Evolutionary conservation across 176 grass and related monocot genomes (phyloP).

Genomic region (Cenchrus americanus): DNA sequence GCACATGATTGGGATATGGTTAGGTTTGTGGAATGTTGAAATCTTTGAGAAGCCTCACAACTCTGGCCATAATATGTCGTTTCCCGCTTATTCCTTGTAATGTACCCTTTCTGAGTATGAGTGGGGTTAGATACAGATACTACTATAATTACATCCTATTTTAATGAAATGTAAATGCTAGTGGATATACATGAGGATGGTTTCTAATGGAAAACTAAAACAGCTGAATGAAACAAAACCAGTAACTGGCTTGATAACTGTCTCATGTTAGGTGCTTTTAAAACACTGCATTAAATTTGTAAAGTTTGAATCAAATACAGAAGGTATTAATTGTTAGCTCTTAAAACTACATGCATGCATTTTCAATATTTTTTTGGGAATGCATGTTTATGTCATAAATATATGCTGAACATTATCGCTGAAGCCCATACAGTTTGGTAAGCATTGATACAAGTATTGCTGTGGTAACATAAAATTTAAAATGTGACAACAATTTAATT

Average conservation of each 20-base stretch:
- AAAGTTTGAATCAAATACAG: neutral
- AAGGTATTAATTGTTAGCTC: neutral
- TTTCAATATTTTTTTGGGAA: neutral
- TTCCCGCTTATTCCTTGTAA: no score
- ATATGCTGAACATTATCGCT: neutral
- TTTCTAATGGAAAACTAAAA: neutral
- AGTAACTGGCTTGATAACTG: neutral
- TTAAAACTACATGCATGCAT: neutral
- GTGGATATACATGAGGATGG: no score
- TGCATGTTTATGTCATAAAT: neutral
- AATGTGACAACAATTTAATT: neutral
- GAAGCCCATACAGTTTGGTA: neutral
- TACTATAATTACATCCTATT: neutral
- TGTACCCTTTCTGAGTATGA: no score
- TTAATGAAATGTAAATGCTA: neutral
- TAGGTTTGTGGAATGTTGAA: no score
- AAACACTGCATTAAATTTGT: neutral
- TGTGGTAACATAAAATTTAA: neutral
- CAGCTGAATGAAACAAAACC: neutral
- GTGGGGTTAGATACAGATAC: neutral
- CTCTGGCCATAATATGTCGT: no score
- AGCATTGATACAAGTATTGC: neutral
- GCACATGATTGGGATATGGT: no score
- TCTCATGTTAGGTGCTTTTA: neutral
- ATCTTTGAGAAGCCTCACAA: no score